Evolutionary conservation across 805 yeast genomes (phyloP).

Genomic region (Candida succiphila): DNA sequence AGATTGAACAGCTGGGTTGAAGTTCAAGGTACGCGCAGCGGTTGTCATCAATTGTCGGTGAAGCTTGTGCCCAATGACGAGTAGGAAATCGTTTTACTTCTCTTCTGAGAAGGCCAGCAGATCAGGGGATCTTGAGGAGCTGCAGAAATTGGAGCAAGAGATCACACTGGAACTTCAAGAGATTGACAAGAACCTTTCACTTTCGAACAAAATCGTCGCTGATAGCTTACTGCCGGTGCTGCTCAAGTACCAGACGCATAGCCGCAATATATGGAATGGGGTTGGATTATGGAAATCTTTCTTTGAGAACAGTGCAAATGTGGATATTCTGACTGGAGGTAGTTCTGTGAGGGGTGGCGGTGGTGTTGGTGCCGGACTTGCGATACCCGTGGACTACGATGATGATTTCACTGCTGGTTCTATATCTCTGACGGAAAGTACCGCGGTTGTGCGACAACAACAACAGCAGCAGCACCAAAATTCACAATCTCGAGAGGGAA

Average conservation of each 20-base stretch:
- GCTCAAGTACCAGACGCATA: constrained; percentile 45
- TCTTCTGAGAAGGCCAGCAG: constrained; percentile 11
- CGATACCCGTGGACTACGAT: no score
- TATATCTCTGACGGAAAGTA: no score
- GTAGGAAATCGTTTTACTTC: constrained; percentile 19
- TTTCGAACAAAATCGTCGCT: constrained; percentile 57
- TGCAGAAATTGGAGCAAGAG: constrained; percentile 70
- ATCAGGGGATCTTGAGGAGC: constrained; percentile 20
- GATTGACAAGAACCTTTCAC: constrained; percentile 64
- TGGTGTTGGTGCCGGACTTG: neutral
- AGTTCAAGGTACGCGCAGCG: no score
- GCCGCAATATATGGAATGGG: constrained; percentile 54
- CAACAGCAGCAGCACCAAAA: constrained; percentile 2
- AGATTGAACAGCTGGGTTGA: no score
- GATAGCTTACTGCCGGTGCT: constrained; percentile 62
- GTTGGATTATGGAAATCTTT: constrained; percentile 70
- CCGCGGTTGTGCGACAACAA: neutral
- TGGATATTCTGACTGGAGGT: constrained; percentile 16
- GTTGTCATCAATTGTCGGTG: no score
- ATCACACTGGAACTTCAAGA: constrained; percentile 70
- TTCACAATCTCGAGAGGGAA: no score
- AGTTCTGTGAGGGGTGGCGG: constrained; percentile 3
- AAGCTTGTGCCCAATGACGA: no score
- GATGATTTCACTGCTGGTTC: no score
- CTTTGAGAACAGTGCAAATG: constrained; percentile 41